Evolutionary conservation across 768 basidiomycete species (phyloP), one percentile per base, ranked within the genome.

Genomic region (Pisolithus tinctorius): DNA sequence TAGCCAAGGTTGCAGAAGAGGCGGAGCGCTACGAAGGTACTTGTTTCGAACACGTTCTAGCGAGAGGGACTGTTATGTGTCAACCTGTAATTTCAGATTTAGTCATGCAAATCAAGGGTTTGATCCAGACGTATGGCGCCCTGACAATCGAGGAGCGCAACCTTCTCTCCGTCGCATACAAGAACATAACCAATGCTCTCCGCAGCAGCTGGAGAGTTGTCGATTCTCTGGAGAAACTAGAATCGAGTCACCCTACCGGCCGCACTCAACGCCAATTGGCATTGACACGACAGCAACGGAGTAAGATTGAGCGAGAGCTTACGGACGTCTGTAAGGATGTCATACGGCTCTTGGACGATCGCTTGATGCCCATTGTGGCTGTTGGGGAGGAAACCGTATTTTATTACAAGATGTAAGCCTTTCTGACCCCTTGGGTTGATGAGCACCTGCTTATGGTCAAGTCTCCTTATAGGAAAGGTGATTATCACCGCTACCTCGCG

Each of bases 401-500:
- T 73, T 93, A 93, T 74, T 84, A 81, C 64, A 93, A 94, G 74
- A 84, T 92, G 88, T 86, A 60, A 68, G 6, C 26, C 39, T 5
- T 36, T 17, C 5, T 23, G 43, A 17, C 3, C 6, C 29, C 38
- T 23, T 38, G 25, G 42, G 52, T 44, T 40, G 44, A 37, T 17
- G 11, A 34, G 13, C 34, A 13, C 2, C 34, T 55, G 52, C 54
- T 59, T 51, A 56, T 45, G 27, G 17, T 29, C 49, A 31, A 43
- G 26, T 48, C 36, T n/a, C 17, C 31, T 26, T 47, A 31, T 61
- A 88, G 86, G 85, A 84, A 83, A 71, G 91, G 89, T 51, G 91
- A 93, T 66, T 93, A 93, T 72, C 89, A 88, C 73, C 86, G 90
- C 56, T 93, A 93, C 71, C 80, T 92, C 49, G 88, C 89, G 45